Base-by-base conservation (phyloP, 2,329 filamentous ascomycete species). In the Aspergillus nomiae region DNA sequence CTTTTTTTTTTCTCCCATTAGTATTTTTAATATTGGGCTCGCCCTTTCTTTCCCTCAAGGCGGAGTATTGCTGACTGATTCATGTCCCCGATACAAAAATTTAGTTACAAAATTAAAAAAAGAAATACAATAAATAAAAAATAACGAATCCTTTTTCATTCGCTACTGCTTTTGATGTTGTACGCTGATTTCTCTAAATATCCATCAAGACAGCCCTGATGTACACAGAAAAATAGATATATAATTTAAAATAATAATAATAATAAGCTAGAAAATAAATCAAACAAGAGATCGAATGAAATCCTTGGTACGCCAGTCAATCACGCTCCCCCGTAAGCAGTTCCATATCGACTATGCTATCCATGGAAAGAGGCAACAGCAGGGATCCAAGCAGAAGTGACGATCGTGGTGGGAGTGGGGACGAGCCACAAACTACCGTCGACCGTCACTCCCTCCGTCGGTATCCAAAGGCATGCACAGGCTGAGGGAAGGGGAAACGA, bases 341-440 rank as follows among this genome's bases (percentile, higher is more conserved):
- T 69, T 61, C 63, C 67, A 66, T 65, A 57, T 45, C 60, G 59
- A 54, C 60, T 56, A 68, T 60, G 60, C 58, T 58, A 66, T 61
- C 65, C 61, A 65, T 69, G 60, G 64, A 63, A 66, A 56, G 51
- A 59, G 59, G 57, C 53, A 62, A 64, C 56, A 67, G 65, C 63
- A 69, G 62, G 60, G 58, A 58, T 64, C 59, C 48, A 48, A 62
- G 57, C 62, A 59, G 5, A 56, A 64, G 55, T 58, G 69, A 70
- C 68, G 69, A 71, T 72, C 69, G 64, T 69, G 64, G 62, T 62
- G 64, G 58, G 58, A 62, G 67, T 69, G 65, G 69, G 60, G 67
- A 67, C 65, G 56, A 69, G 63, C 66, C 68, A 68, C 62, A 68
- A 66, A 63, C 67, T 67, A 68, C 59, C 60, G 62, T 67, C 54